These are phyloP conservation scores for Acrocalymma vagum DNA, from an alignment of 2,329 filamentous ascomycete species.

Conservation along the genomic window DNA sequence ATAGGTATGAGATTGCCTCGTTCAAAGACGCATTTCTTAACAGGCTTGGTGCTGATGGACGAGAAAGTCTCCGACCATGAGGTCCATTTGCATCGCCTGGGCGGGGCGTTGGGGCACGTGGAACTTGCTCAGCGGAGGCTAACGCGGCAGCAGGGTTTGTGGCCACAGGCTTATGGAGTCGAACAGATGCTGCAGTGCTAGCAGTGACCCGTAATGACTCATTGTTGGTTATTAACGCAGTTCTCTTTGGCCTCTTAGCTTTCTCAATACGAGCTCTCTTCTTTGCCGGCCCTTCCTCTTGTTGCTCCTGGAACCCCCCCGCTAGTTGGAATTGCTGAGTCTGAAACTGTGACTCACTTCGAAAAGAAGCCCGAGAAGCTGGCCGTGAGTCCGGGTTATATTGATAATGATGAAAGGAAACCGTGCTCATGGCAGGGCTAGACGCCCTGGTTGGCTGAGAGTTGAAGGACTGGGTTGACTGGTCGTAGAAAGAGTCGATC, in stretches of 20 bases:
- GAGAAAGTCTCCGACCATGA: conserved; percentile 40
- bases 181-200: conserved; percentile 87
- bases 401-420: conserved; percentile 45
- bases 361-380: conserved; percentile 48
- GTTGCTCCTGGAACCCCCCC: conserved; percentile 34
- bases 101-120: conserved; percentile 79
- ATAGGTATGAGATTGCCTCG: conserved; percentile 35
- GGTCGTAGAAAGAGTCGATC: conserved; percentile 38
- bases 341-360: conserved; percentile 35
- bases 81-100: conserved; percentile 57
- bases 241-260: conserved; percentile 75
- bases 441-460: conserved; percentile 51
- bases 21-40: conserved; percentile 70
- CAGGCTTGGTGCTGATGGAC: conserved; percentile 53
- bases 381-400: conserved; percentile 45
- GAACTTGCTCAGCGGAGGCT: conserved; percentile 73
- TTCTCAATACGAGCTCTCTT: conserved; percentile 84
- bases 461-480: conserved; percentile 32
- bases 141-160: conserved; percentile 57
- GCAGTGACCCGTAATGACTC: conserved; percentile 90
- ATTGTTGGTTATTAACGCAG: conserved; percentile 74
- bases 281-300: conserved; percentile 66
- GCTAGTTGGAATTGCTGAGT: conserved; percentile 30
- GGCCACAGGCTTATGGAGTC: conserved; percentile 79
- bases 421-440: conserved; percentile 54